Base-by-base conservation (phyloP, 2,329 filamentous ascomycete species). In the Claviceps arundinis region DNA sequence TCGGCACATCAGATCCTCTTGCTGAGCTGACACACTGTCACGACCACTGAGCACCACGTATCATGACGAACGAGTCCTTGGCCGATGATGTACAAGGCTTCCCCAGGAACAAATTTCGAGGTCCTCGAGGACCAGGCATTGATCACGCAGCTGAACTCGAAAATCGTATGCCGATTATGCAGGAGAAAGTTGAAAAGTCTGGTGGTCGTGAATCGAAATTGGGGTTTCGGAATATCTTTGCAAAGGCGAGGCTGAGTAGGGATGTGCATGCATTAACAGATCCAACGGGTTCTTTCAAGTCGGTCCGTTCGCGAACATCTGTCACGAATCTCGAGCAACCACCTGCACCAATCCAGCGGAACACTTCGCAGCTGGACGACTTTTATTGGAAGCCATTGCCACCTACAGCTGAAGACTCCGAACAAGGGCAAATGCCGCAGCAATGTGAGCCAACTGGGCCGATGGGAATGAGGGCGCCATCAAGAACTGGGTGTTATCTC, bases 211-310 rank as follows among this genome's bases (percentile, higher is more conserved):
- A 78, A 54, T 80, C 77, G 16, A 74, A 69, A 53, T 59, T 79
- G 49, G 76, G 73, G 3, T 61, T 80, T 48, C 68, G 74, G 50
- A 73, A 65, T 55, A 67, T 81, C 8, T 80, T 81, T 56, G 67
- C 70, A 42, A 70, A 73, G 54, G 67, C 68, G 19, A 77, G 69
- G 59, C 48, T 63, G 3, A 58, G 59, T 13, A 69, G 67, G 54
- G 65, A 71, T 5, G 52, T 56, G 4, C 66, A 70, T 30, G 61
- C 61, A 5, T 52, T 62, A 4, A 56, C 61, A 3, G 60, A 64
- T 8, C 60, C 64, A 41, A 59, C 62, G 42, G 62, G 65, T 11
- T 56, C 59, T 2, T 59, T 65, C 4, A 66, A 65, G 44, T 60
- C 66, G n/a, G 61, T 62, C 9, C 65, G 69, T 19, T 68, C 73